Base-by-base conservation (phyloP, 1,139 yeast species). In the Pichiaceae sp. region DNA sequence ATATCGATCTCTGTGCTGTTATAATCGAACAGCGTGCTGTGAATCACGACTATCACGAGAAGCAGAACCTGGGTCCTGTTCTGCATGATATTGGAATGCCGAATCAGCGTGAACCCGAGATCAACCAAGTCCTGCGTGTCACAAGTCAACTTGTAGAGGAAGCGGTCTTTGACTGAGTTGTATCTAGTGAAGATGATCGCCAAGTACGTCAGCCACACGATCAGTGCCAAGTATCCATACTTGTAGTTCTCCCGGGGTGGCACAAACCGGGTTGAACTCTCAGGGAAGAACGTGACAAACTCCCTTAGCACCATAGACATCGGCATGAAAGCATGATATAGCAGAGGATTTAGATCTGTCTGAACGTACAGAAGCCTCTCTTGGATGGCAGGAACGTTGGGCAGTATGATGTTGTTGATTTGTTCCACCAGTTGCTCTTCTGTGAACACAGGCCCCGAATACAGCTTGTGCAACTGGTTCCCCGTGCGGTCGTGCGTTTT, bases 281-380 rank as follows among this genome's bases (percentile, higher is more conserved):
- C 27, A 8, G 17, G 31, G 14, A 28, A 33, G 4, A 8, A 11
- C 7, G 16, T 5, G 12, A 28, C 4, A n/a, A 33, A 21, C 17
- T 15, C 20, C 9, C 27, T 19, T 17, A 17, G 33, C 14, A 34
- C 19, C 14, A 17, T 20, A 3, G 38, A 40, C 40, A 44, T 40
- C 12, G 51, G 51, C 6, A 53, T 33, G 12, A 42, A 38, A 1
- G 39, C 40, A 32, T 45, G 34, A 25, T 45, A 47, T 18, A 53
- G 35, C 2, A 48, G 17, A 2, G 23, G 17, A 32, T 47, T 52
- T 19, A 54, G 36, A 18, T 47, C 16, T 2, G 20, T 18, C n/a
- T 39, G 43, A 24, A 52, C 50, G 34, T 44, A 48, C 2, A 34
- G 36, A 3, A 53, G 18, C 25, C 55, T 33, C 36, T 53, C 56